A percentile compares a stretch with the other conserved stretches of the same genome.
phyloP scores from a whole-genome alignment of 176 grass and related monocot genomes.

The Lolium perenne region DNA sequence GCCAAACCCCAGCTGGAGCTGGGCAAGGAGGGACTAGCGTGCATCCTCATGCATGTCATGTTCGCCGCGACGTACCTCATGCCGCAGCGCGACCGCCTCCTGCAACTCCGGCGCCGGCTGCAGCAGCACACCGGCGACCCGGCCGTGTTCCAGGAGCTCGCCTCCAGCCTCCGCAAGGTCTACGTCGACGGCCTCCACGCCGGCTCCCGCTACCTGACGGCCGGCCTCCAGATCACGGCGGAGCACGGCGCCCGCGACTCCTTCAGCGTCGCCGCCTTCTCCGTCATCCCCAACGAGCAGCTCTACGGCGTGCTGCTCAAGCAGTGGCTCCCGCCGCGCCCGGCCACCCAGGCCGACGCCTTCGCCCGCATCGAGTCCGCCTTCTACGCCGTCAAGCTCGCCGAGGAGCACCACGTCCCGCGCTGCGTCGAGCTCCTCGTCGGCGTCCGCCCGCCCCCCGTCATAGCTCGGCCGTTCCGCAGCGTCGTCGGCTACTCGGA shows the following conservation, averaged over 20 bases:
- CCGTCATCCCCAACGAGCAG: neutral
- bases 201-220: too few species aligned
- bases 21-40: neutral
- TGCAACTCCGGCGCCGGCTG: too few species aligned
- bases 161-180: too few species aligned
- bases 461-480: neutral
- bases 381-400: neutral
- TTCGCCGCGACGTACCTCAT: too few species aligned
- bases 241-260: neutral
- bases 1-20: neutral
- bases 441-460: neutral
- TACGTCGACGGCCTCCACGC: too few species aligned
- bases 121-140: too few species aligned
- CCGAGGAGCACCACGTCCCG: constrained; percentile 5
- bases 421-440: neutral
- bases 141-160: too few species aligned
- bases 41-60: too few species aligned
- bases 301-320: neutral
- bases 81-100: too few species aligned
- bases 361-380: constrained; percentile 5
- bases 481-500: neutral
- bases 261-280: neutral
- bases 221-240: neutral
- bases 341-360: neutral
- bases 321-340: neutral